Conservation (phyloP, 352 stramenopile genomes). For the Phytophthora macrochlamydospora region DNA sequence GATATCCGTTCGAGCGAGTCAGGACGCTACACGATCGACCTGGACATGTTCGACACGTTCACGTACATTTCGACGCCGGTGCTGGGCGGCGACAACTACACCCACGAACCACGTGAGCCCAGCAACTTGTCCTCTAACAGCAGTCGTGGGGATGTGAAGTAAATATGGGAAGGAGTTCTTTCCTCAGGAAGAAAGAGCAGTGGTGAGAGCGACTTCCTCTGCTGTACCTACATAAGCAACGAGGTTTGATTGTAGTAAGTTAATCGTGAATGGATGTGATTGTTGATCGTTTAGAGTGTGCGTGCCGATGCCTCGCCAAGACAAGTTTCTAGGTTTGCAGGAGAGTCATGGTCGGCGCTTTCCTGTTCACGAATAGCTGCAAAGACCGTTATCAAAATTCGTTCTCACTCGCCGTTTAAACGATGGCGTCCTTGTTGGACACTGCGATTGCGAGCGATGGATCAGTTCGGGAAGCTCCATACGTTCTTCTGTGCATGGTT, state of each 20-base stretch:
- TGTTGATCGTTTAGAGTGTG: too few relatives aligned
- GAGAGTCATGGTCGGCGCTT: too few relatives aligned
- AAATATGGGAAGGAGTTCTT: slow-evolving; percentile 20
- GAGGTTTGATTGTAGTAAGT: slow-evolving; percentile 15
- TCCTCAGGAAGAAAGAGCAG: slow-evolving; percentile 7
- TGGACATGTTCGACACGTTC: slow-evolving; percentile 60
- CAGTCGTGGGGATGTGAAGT: slow-evolving; percentile 23
- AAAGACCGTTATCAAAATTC: too few relatives aligned
- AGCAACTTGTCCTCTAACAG: slow-evolving; percentile 30
- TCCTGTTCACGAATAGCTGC: too few relatives aligned
- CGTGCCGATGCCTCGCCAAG: too few relatives aligned
- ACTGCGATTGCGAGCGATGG: slow-evolving; percentile 25
- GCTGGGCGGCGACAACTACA: slow-evolving; percentile 36
- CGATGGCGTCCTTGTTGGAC: slow-evolving; percentile 25
- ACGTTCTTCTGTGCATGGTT: slow-evolving; percentile 29
- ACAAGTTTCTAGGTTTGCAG: too few relatives aligned
- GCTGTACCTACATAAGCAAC: too few relatives aligned
- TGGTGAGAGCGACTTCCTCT: slow-evolving; percentile 3
- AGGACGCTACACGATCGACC: slow-evolving; percentile 45
- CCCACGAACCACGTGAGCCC: slow-evolving; percentile 29
- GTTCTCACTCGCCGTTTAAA: too few relatives aligned
- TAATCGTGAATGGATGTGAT: slow-evolving; percentile 18
- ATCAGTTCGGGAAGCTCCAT: slow-evolving; percentile 21
- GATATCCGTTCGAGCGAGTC: slow-evolving; percentile 15
- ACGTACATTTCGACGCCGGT: slow-evolving; percentile 59